Base-by-base conservation (phyloP, 768 basidiomycete genomes). In the Boletus reticulatus region DNA sequence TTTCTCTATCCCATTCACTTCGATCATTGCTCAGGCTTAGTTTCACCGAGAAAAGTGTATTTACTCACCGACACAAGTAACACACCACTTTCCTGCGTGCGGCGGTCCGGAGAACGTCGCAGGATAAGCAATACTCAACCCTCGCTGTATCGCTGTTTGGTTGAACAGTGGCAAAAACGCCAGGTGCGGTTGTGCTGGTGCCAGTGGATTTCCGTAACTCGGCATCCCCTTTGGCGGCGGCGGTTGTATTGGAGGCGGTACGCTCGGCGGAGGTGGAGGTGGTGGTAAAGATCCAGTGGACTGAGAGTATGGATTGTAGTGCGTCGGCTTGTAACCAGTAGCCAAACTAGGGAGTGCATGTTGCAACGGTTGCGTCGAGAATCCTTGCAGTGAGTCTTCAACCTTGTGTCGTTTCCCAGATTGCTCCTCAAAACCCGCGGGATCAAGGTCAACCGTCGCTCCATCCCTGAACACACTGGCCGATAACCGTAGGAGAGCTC, bases 141-240 rank as follows among this genome's bases (percentile, higher is more conserved):
- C 78, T 39, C 87, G 81, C 61, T 89, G 88, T 44, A 76, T 71
- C 43, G 87, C 87, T 3, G 81, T 83, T 71, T 90, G 85, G 67
- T 90, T 90, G 71, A 91, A 90, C 31, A 87, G 64, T 0, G 88
- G 84, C 38, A 91, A 71, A 68, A 86, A 88, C 14, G 88, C 82
- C 17, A 82, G 67, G 49, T 76, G 73, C 4, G 84, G 84, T 63
- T 82, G 82, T n/a, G 84, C 85, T 16, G 85, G 84, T 27, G 84
- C 76, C 48, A 85, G 65, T 31, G 86, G 84, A 67, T 88, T 89
- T 13, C 76, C 66, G 37, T 73, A 62, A 27, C 52, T 68, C 9
- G 70, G 67, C 39, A 64, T 47, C 55, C 64, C 57, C 65, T 66
- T 56, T 52, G 64, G 71, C 14, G 76, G 75, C 4, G 76, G 75